Conservation (phyloP, 768 basidiomycete genomes). For the Macrolepiota fuliginosa region DNA sequence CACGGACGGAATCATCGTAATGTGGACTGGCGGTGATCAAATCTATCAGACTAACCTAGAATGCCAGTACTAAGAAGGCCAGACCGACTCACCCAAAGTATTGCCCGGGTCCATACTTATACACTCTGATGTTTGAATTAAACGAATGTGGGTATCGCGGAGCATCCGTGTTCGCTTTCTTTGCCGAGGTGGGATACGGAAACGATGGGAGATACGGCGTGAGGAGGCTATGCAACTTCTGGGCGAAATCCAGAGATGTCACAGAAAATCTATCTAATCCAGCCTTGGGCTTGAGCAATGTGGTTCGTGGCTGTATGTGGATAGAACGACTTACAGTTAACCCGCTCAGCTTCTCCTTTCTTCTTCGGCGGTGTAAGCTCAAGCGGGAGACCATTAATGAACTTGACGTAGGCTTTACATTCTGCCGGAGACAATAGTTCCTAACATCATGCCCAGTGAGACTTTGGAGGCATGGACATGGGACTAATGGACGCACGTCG, state of each 20-base stretch:
- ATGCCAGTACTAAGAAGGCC: background rate
- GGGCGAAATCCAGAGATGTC: constrained; percentile 56
- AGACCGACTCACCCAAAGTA: constrained; percentile 53
- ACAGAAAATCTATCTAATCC: constrained; percentile 61
- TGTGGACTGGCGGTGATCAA: constrained; percentile 41
- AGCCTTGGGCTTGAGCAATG: background rate
- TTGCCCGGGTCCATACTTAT: constrained; percentile 62
- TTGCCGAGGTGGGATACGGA: constrained; percentile 34
- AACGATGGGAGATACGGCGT: constrained; percentile 60
- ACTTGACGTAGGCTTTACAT: constrained; percentile 57
- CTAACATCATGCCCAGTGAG: constrained; percentile 26
- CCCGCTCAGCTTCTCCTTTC: constrained; percentile 66
- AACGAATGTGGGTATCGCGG: constrained; percentile 50
- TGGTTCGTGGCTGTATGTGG: background rate
- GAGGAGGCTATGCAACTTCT: constrained; percentile 45
- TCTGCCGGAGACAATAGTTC: constrained; percentile 56
- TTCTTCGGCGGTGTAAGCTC: constrained; percentile 72
- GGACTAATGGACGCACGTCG: constrained; percentile 38
- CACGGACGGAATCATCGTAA: constrained; percentile 71
- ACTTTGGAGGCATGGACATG: background rate
- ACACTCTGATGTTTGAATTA: constrained; percentile 74
- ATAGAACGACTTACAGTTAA: constrained; percentile 55
- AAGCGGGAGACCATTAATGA: constrained; percentile 58
- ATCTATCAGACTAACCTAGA: background rate
- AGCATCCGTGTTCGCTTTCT: constrained; percentile 21